Percentiles rank a stretch among this genome's conserved stretches.
Evolutionary conservation across 2,329 filamentous ascomycete species (phyloP).

Genomic region (Neonectria faginata): DNA sequence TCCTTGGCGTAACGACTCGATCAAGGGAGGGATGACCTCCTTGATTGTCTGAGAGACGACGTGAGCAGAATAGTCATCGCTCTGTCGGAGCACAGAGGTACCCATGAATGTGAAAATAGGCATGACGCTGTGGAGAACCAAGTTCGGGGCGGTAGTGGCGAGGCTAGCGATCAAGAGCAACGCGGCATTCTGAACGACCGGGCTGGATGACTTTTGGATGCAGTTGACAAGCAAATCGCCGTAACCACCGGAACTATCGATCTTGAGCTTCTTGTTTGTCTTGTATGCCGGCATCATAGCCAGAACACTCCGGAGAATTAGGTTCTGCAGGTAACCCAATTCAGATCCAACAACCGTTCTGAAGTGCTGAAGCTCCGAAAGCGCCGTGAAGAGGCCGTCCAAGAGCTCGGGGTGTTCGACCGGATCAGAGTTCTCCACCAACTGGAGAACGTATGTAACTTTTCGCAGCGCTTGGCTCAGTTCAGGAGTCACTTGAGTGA

Average conservation of each 20-base stretch:
- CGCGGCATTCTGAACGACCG: slow-evolving; percentile 92
- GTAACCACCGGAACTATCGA: slow-evolving; percentile 84
- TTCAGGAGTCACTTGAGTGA: slow-evolving; percentile 72
- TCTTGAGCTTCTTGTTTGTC: slow-evolving; percentile 67
- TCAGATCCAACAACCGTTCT: slow-evolving; percentile 85
- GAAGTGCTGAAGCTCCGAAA: slow-evolving; percentile 90
- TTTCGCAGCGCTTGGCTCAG: slow-evolving; percentile 76
- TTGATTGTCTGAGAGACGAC: slow-evolving; percentile 96
- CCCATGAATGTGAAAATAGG: slow-evolving; percentile 99
- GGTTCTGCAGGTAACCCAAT: slow-evolving; percentile 87
- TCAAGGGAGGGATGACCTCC: slow-evolving; percentile 91
- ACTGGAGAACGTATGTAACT: slow-evolving; percentile 87
- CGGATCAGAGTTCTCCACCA: slow-evolving; percentile 84
- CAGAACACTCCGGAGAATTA: slow-evolving; percentile 84
- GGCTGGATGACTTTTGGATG: slow-evolving; percentile 89
- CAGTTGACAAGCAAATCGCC: slow-evolving; percentile 94
- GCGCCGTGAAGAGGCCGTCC: slow-evolving; percentile 81
- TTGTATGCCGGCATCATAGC: slow-evolving; percentile 86
- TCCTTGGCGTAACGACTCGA: slow-evolving; percentile 84
- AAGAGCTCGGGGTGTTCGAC: slow-evolving; percentile 81
- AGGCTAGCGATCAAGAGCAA: slow-evolving; percentile 88
- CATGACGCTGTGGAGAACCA: slow-evolving; percentile 97
- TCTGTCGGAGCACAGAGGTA: slow-evolving; percentile 87
- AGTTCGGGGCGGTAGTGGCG: slow-evolving; percentile 87
- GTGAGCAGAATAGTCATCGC: slow-evolving; percentile 96